Evolutionary conservation across 148 eudicot species (phyloP).

Genomic region (Heliamphora exappendiculata): DNA sequence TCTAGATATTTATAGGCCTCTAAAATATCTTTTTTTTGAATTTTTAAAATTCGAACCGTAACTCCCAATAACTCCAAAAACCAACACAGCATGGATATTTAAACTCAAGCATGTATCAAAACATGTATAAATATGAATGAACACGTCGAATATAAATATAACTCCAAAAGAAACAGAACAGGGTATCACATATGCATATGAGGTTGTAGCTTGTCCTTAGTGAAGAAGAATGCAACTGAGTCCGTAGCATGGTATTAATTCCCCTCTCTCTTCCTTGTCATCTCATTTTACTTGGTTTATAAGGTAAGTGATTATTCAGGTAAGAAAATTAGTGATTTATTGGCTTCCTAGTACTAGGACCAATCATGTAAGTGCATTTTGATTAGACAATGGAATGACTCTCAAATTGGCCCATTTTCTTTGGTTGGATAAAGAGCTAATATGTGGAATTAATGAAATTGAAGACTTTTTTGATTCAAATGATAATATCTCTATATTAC

Average conservation of each 20-base stretch:
- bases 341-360: neutral
- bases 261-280: neutral
- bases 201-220: constrained; percentile 61
- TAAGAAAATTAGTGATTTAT: neutral
- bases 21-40: no score
- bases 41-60: no score
- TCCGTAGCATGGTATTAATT: constrained; percentile 59
- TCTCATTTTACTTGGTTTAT: neutral
- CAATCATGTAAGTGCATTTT: neutral
- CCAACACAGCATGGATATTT: no score
- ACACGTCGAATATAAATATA: no score
- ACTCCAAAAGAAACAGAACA: no score
- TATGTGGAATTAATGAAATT: neutral
- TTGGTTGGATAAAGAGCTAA: neutral
- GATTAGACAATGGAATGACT: neutral
- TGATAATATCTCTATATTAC: neutral
- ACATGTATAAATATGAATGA: no score
- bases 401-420: neutral
- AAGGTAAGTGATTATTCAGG: neutral
- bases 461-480: neutral
- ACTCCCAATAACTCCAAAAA: no score
- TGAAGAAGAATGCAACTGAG: constrained; percentile 60
- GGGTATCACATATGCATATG: no score
- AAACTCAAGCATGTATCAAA: no score
- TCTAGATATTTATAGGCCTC: no score